A percentile compares a stretch with the other conserved stretches of the same genome.
Evolutionary conservation across 2,329 filamentous ascomycete genomes (phyloP).

Genomic region (Acephala macrosclerotiorum): DNA sequence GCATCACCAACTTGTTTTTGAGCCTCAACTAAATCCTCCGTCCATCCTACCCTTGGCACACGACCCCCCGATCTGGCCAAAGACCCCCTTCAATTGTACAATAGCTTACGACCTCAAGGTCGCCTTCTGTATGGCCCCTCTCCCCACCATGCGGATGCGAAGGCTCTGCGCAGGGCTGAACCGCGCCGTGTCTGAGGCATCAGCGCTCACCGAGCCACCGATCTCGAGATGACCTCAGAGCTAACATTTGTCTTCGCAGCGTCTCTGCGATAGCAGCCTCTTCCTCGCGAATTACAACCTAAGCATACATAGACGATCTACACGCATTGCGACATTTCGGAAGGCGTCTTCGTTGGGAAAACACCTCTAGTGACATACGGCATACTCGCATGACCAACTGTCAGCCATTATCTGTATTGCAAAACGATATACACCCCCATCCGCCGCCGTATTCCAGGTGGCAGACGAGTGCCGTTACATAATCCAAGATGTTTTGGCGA

Average conservation of each 20-base stretch:
- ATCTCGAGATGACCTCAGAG: constrained; percentile 20
- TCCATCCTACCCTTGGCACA: constrained; percentile 16
- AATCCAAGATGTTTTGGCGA: constrained; percentile 94
- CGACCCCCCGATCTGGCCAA: constrained; percentile 14
- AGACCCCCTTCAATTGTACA: constrained; percentile 29
- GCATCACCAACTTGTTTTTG: constrained; percentile 13
- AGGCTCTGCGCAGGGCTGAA: constrained; percentile 33
- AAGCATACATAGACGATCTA: constrained; percentile 32
- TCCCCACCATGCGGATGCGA: constrained; percentile 17
- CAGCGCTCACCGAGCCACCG: constrained; percentile 27
- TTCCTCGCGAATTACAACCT: constrained; percentile 36
- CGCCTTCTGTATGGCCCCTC: constrained; percentile 32
- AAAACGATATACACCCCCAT: constrained; percentile 34
- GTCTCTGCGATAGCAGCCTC: constrained; percentile 28
- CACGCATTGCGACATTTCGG: constrained; percentile 26
- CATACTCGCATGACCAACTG: constrained; percentile 43
- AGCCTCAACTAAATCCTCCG: constrained; percentile 32
- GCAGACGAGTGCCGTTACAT: constrained; percentile 42
- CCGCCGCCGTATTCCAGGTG: constrained; percentile 36
- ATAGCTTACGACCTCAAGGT: constrained; percentile 26
- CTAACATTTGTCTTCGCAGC: constrained; percentile 29
- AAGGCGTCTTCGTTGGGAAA: constrained; percentile 31
- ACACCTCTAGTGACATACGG: constrained; percentile 33
- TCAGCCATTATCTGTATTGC: constrained; percentile 31
- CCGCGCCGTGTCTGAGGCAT: constrained; percentile 31